phyloP scores from a whole-genome alignment of 2,329 filamentous ascomycete species.

The Colletotrichum sp. region DNA sequence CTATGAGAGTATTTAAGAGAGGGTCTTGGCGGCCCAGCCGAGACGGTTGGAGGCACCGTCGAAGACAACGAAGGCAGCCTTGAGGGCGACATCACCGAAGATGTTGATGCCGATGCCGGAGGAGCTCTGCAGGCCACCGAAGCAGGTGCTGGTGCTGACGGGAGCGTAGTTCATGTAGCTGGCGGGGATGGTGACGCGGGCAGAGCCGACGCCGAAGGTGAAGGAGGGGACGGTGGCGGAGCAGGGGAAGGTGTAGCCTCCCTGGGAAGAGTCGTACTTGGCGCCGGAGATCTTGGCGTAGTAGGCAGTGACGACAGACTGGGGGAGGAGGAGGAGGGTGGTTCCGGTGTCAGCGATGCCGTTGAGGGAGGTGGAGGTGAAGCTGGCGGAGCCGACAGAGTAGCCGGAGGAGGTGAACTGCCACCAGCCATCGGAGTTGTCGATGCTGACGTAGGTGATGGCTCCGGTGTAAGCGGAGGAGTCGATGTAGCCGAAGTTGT shows the following conservation, averaged over 20 bases:
- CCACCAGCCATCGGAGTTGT: conserved; percentile 67
- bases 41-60: conserved; percentile 44
- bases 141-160: conserved; percentile 53
- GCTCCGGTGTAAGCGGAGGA: conserved; percentile 57
- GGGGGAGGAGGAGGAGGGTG: conserved; percentile 29
- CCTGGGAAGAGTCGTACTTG: conserved; percentile 24
- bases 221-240: conserved; percentile 44
- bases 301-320: conserved; percentile 26
- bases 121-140: conserved; percentile 61
- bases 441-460: conserved; percentile 62
- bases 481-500: conserved; percentile 57
- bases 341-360: conserved; percentile 30
- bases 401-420: conserved; percentile 47
- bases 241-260: conserved; percentile 48
- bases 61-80: conserved; percentile 66
- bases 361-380: conserved; percentile 17
- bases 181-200: conserved; percentile 49
- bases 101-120: conserved; percentile 48
- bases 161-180: conserved; percentile 46
- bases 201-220: conserved; percentile 44
- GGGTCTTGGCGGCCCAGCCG: conserved; percentile 39
- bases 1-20: neutral
- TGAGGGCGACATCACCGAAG: conserved; percentile 69
- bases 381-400: conserved; percentile 21
- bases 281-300: conserved; percentile 27